phyloP scores from a whole-genome alignment of 164 flowering plant genomes.

The Tinospora cordifolia region DNA sequence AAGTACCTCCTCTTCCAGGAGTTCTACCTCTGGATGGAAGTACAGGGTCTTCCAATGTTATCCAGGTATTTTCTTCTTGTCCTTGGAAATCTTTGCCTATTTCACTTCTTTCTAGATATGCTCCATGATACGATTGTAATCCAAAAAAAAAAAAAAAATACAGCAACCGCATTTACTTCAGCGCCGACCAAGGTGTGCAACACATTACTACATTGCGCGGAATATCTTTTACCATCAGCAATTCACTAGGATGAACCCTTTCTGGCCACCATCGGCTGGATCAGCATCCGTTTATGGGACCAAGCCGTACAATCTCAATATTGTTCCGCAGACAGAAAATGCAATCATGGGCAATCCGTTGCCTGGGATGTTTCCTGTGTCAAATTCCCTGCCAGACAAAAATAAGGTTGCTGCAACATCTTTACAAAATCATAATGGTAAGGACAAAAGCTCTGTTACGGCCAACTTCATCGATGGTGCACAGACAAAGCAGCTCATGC shows the following conservation, averaged over 20 bases:
- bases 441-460: conserved; percentile 51
- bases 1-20: conserved; percentile 58
- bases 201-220: conserved; percentile 84
- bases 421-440: conserved; percentile 19
- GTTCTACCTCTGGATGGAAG: conserved; percentile 72
- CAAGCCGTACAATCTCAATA: conserved; percentile 62
- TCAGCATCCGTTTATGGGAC: conserved; percentile 62
- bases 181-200: conserved; percentile 78
- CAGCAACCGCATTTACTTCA: conserved; percentile 61
- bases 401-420: conserved; percentile 24
- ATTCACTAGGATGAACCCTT: conserved; percentile 67
- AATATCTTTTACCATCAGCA: conserved; percentile 61
- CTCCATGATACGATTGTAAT: background rate
- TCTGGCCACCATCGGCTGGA: conserved; percentile 72
- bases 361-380: conserved; percentile 36
- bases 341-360: conserved; percentile 23
- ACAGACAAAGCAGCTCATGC: conserved; percentile 64
- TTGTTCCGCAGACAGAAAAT: conserved; percentile 48
- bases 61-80: conserved; percentile 46
- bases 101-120: background rate
- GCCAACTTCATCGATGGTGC: conserved; percentile 33
- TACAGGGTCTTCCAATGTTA: conserved; percentile 43
- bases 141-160: conserved; percentile 23
- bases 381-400: conserved; percentile 48
- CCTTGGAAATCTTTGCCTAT: background rate